A percentile compares a stretch with the other conserved stretches of the same genome.
phyloP scores from a whole-genome alignment of 1,139 yeast species.

The Spencermartinsiella ligniputridi region DNA sequence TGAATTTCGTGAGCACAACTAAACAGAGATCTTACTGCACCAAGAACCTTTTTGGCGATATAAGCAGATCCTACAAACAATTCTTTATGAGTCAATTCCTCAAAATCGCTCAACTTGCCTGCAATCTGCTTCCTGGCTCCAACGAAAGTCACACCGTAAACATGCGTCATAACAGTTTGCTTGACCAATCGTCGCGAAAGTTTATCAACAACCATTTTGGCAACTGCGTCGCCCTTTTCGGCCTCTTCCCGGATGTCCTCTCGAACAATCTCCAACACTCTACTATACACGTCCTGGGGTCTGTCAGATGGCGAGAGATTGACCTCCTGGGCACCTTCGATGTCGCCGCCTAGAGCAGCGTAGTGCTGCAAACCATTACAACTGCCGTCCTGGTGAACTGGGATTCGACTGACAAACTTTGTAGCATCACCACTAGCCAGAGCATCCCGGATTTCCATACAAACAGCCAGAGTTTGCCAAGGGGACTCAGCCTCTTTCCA shows the following conservation, averaged over 20 bases:
- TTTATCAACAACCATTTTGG: slow-evolving; percentile 52
- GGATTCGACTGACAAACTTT: slow-evolving; percentile 70
- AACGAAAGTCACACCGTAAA: slow-evolving; percentile 91
- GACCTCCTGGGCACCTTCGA: slow-evolving; percentile 63
- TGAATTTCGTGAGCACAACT: slow-evolving; percentile 93
- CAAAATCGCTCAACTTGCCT: slow-evolving; percentile 40
- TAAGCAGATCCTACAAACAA: slow-evolving; percentile 50
- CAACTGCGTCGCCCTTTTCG: slow-evolving; percentile 42
- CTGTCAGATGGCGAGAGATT: slow-evolving; percentile 45
- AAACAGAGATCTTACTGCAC: slow-evolving; percentile 79
- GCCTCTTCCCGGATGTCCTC: slow-evolving; percentile 57
- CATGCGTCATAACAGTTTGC: slow-evolving; percentile 98
- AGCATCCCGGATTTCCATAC: slow-evolving; percentile 76
- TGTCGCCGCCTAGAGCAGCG: slow-evolving; percentile 70
- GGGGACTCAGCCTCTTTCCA: slow-evolving; percentile 91
- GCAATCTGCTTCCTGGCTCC: slow-evolving; percentile 88
- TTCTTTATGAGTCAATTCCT: slow-evolving; percentile 36
- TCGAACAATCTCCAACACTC: slow-evolving; percentile 71
- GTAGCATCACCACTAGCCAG: slow-evolving; percentile 67
- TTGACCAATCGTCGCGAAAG: slow-evolving; percentile 85
- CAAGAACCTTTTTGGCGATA: slow-evolving; percentile 73
- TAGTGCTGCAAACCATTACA: slow-evolving; percentile 76
- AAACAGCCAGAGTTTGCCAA: slow-evolving; percentile 89
- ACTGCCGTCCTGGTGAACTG: slow-evolving; percentile 91
- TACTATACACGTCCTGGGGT: slow-evolving; percentile 61